Evolutionary conservation across 176 grass and related monocot species (phyloP), one percentile per base, ranked within the genome.

Genomic region (Carex pumila): DNA sequence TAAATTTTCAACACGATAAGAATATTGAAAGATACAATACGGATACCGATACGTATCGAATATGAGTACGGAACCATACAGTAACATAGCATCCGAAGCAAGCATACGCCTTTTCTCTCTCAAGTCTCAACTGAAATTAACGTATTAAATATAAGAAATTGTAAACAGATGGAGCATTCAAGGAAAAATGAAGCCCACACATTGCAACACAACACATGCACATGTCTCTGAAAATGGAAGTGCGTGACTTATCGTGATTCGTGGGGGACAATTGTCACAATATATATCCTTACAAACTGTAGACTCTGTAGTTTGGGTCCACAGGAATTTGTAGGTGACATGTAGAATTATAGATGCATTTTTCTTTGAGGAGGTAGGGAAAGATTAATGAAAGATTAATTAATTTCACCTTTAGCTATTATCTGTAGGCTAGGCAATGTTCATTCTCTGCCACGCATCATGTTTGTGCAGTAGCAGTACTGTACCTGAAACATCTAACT

Each of bases 241-340:
- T 52, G n/a, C 70, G 43, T 52, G 43, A 45, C 21, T 3, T 49
- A 49, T 74, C 19, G 45, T 39, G 37, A 39, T 6, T 6, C 37
- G 37, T 74, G 15, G 66, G 41, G 47, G 47, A 11, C 8, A 50
- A 50, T 12, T 50, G 47, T 15, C 66, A 45, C 17, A 52, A 53
- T 53, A 74, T 74, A 53, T 53, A 74, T 74, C 71, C 71, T 25
- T 74, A 0, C 71, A 75, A 75, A 75, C 65, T 75, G 71, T 53
- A 75, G 43, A 6, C 29, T 52, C 65, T 75, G 71, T 75, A 53
- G 43, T 13, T 30, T 52, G 71, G 71, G 1, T 21, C 71, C 41
- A 73, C 41, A 25, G 43, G 52, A 11, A 43, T 30, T 53, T 52
- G 8, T 49, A 50, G 70, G 43, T 52, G 43, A 73, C 12, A 21